Base-by-base conservation (phyloP, 78 protist species). In the Dictyostelium capitatum region DNA sequence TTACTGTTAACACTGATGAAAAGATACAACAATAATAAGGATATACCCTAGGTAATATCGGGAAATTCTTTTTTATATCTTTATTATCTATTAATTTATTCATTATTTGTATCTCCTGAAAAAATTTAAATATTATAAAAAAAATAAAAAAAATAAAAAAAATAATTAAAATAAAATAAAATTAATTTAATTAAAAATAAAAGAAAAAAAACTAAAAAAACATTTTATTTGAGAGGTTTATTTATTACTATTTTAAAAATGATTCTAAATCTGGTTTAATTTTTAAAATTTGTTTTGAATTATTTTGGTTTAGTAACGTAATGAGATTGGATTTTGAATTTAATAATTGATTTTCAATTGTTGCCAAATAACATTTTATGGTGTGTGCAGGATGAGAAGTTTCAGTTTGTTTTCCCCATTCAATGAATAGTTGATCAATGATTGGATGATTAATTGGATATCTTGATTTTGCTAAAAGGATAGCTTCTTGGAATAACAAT, bases 391-490 rank as follows among this genome's bases (percentile, higher is more conserved):
- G 23, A 62, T 87, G 70, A 9, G 78, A 64, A 1, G 69, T 82
- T 64, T 77, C 72, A 12, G 82, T 64, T 28, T 50, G 78, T 50
- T 87, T 72, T 10, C 78, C 83, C 93, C 93, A 87, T 64, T 87
- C 93, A 2, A 50, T 12, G 50, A 53, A 77, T 7, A 87, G 79
- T 15, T 47, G 32, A 4, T 59, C 19, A 11, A 87, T 59, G 56
- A 65, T 64, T 48, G 81, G 83, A 37, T 87, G 65, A 19, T 77
- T 28, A 14, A 12, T 19, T 19, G 83, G 93, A 1, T 64, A 47
- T 64, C 93, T 56, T 8, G 74, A 67, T 78, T 65, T 74, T 9
- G 93, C 93, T 17, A 87, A 50, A 1, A 77, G 41, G 6, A 87
- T 87, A 10, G 93, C 93, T 37, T 87, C 93, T 77, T 77, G 80